Evolutionary conservation across 2,329 filamentous ascomycete species (phyloP), one percentile per base, ranked within the genome.

Genomic region (Sclerotinia trifoliorum): DNA sequence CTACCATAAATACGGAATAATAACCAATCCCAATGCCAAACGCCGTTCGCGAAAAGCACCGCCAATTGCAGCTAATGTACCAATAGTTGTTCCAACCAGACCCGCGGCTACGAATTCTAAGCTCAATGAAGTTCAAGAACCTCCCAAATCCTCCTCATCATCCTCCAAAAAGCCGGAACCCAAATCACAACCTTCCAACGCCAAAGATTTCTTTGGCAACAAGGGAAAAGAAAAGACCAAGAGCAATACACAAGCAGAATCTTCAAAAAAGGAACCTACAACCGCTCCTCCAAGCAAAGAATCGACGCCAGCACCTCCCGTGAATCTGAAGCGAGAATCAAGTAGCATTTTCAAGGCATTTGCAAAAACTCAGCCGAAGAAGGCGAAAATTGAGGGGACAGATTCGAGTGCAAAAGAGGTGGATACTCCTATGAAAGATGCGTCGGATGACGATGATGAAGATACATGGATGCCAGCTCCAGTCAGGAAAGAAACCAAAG

Each of bases 261-360:
- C 46, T 8, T 46, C 24, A 3, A 68, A 75, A 10, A 69, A 73
- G 3, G 64, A 71, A 46, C 26, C 67, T 17, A 68, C 58, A 17
- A 69, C 54, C 46, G 71, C 71, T 21, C 46, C 66, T 17, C 71
- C 73, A 15, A 75, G 69, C 66, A 71, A 74, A 67, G 76, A 75
- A 72, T 70, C 70, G 15, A 76, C 74, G 35, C 71, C 74, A 1
- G 58, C 57, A 21, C 66, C 70, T 19, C 74, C 75, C 11, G 65
- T 73, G 46, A 68, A 78, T 0, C 72, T 84, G 3, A 92, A 91
- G 75, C 86, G 85, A 68, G 85, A 86, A 65, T 83, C 81, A 21
- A 86, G 88, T 17, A 81, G 86, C 69, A 86, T 96, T 35, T 93
- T 95, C 83, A 89, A 90, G 70, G 90, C 92, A 0, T 96, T 96